A percentile compares a stretch with the other conserved stretches of the same genome.
phyloP scores from a whole-genome alignment of 805 yeast genomes.

The Saccharomycopsis olivae region DNA sequence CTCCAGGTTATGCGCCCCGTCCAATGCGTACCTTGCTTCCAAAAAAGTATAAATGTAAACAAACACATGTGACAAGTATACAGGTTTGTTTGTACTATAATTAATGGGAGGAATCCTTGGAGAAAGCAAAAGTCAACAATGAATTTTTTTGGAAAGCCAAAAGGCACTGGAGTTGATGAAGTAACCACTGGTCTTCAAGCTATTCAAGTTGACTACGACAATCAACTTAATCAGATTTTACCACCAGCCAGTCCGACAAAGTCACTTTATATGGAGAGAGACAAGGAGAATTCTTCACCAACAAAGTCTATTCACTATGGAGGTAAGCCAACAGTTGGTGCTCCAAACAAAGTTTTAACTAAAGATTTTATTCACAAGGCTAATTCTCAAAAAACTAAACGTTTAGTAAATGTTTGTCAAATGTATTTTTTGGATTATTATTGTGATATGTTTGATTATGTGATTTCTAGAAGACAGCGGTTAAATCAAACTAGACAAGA shows the following conservation, averaged over 20 bases:
- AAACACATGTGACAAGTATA: no score
- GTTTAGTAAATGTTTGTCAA: constrained; percentile 86
- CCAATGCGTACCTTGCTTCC: no score
- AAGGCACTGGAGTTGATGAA: constrained; percentile 3
- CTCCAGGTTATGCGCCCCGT: no score
- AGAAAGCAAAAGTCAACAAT: no score
- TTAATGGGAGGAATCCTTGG: no score
- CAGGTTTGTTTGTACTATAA: no score
- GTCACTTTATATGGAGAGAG: neutral
- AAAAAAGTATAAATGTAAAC: no score
- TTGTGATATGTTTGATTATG: constrained; percentile 91
- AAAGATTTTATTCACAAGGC: constrained; percentile 48
- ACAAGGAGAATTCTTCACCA: constrained; percentile 16
- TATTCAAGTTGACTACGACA: constrained; percentile 15
- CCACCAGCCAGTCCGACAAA: constrained; percentile 10
- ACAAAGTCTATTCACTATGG: constrained; percentile 18
- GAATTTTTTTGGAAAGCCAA: constrained; percentile 1
- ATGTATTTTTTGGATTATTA: constrained; percentile 91
- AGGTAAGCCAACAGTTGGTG: neutral
- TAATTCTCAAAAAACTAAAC: constrained; percentile 62
- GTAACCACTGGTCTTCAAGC: constrained; percentile 10
- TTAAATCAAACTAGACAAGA: constrained; percentile 57
- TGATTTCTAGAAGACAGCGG: constrained; percentile 77
- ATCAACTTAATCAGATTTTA: constrained; percentile 3
- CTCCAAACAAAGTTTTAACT: constrained; percentile 5